A percentile compares a stretch with the other conserved stretches of the same genome.
Conservation (phyloP, 2,329 filamentous ascomycete species). For the Trichoderma sp. region DNA sequence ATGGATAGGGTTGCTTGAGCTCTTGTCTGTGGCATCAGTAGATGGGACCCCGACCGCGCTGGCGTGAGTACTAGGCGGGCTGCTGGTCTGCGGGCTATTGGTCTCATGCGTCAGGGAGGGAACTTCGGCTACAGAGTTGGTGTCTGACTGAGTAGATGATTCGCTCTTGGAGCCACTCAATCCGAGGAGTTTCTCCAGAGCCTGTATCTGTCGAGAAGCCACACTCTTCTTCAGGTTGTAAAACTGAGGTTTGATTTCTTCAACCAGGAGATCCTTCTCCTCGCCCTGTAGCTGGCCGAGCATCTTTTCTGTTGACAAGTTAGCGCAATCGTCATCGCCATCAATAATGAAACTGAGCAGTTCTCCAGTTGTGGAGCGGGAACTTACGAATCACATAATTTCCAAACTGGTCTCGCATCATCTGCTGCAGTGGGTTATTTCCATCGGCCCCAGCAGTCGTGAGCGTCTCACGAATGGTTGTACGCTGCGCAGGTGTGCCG, state of each 20-base stretch:
- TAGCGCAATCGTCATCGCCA: neutral
- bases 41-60: constrained; percentile 47
- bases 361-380: constrained; percentile 26
- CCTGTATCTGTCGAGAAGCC: constrained; percentile 57
- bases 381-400: constrained; percentile 94
- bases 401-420: constrained; percentile 88
- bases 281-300: constrained; percentile 59
- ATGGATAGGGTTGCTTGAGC: constrained; percentile 19
- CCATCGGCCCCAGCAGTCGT: constrained; percentile 60
- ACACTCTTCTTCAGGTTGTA: constrained; percentile 60
- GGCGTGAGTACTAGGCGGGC: constrained; percentile 59
- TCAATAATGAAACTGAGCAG: constrained; percentile 1
- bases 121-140: constrained; percentile 56
- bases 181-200: constrained; percentile 36
- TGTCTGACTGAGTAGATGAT: constrained; percentile 42
- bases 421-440: constrained; percentile 64
- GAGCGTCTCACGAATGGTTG: constrained; percentile 63
- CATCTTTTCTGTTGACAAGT: constrained; percentile 65
- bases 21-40: constrained; percentile 29
- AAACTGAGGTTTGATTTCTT: constrained; percentile 62
- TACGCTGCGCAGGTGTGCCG: constrained; percentile 66
- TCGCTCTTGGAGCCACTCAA: constrained; percentile 27
- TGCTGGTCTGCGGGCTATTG: constrained; percentile 66
- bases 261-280: constrained; percentile 58
- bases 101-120: constrained; percentile 66